These are phyloP conservation scores for Herpetomonas tarakana DNA, from an alignment of 208 protist genomes.

Conservation along the genomic window DNA sequence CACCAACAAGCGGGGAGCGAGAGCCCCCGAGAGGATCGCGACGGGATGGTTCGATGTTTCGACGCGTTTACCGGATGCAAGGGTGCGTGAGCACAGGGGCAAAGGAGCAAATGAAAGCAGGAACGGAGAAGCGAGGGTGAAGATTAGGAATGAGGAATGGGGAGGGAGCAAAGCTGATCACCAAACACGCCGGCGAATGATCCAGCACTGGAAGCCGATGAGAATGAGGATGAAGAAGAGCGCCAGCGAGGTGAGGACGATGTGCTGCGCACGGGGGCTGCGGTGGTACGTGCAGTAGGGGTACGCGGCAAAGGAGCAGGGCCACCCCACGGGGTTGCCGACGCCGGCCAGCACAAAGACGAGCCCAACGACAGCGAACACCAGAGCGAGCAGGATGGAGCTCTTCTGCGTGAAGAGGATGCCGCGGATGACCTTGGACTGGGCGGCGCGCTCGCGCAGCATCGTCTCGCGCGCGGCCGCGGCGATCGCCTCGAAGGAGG, in stretches of 20 bases:
- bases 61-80: no score
- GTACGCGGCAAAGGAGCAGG: background rate
- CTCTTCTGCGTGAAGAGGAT: background rate
- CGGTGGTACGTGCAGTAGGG: background rate
- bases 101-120: no score
- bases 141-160: no score
- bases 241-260: background rate
- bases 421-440: background rate
- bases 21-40: no score
- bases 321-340: background rate
- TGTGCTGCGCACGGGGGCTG: background rate
- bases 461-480: background rate
- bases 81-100: no score
- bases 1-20: no score
- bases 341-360: background rate
- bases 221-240: background rate
- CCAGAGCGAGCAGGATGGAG: background rate
- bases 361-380: background rate
- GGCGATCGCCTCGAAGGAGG: background rate
- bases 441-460: background rate
- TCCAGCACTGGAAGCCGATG: background rate
- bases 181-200: background rate
- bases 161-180: no score
- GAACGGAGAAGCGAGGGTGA: no score
- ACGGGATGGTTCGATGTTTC: no score